Conservation (phyloP, 805 yeast genomes). For the Lachancea dasiensis region DNA sequence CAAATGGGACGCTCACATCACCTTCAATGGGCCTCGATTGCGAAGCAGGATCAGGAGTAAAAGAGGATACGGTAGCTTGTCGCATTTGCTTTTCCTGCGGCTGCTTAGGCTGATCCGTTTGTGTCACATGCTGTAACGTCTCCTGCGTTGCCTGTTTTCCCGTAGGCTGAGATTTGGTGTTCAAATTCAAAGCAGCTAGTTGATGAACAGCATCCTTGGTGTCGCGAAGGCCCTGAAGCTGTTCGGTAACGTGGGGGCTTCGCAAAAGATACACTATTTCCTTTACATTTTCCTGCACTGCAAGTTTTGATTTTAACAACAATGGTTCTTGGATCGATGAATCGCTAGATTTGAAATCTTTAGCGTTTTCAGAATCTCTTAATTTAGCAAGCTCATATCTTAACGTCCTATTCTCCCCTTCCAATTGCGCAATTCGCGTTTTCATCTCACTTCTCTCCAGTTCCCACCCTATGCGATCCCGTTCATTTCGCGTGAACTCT, state of each 20-base stretch:
- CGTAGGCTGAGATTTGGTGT: not conserved
- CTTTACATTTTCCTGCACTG: conserved; percentile 31
- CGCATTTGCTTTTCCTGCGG: not conserved
- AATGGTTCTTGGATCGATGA: conserved; percentile 9
- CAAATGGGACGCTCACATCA: not conserved
- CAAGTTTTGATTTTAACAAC: conserved; percentile 22
- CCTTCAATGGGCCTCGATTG: not conserved
- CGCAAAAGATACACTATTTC: conserved; percentile 31
- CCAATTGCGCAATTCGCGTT: conserved; percentile 43
- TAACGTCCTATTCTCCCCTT: conserved; percentile 45
- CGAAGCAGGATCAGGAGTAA: not conserved
- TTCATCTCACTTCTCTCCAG: conserved; percentile 57
- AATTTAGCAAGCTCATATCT: conserved; percentile 17
- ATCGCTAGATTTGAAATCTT: not conserved
- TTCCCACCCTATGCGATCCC: conserved; percentile 55
- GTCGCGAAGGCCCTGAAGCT: conserved; percentile 21
- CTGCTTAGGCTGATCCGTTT: not conserved
- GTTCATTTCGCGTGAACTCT: conserved; percentile 57
- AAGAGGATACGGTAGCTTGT: conserved; percentile 1
- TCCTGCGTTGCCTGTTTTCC: not conserved
- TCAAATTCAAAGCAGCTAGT: conserved; percentile 22
- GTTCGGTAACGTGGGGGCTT: conserved; percentile 24
- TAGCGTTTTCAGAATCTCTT: not conserved
- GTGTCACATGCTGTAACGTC: conserved; percentile 1
- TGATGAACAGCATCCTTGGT: conserved; percentile 21